Conservation (phyloP, 805 yeast species). For the Candida nitratophila region DNA sequence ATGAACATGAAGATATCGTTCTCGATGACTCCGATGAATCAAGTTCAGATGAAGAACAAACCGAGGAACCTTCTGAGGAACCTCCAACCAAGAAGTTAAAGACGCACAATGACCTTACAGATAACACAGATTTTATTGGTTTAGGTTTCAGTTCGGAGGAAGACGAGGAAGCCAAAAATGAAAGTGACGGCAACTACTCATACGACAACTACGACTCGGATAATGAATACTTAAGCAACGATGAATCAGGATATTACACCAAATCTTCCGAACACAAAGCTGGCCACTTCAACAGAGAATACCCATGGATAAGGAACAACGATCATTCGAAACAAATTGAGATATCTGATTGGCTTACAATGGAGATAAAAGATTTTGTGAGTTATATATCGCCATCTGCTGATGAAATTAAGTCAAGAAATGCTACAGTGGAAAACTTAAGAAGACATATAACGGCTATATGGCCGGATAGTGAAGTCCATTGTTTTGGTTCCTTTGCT, state of each 20-base stretch:
- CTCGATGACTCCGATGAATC: constrained; percentile 3
- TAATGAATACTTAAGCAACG: constrained; percentile 40
- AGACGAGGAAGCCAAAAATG: constrained; percentile 22
- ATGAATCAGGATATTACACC: constrained; percentile 27
- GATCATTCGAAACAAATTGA: constrained; percentile 74
- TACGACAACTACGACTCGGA: constrained; percentile 26
- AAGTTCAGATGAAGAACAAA: constrained; percentile 1
- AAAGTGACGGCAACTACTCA: constrained; percentile 26
- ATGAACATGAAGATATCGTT: constrained; percentile 6
- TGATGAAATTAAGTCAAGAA: constrained; percentile 63
- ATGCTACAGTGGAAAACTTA: constrained; percentile 53
- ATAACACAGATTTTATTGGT: constrained; percentile 47
- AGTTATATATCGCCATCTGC: constrained; percentile 80
- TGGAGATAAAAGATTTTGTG: constrained; percentile 80
- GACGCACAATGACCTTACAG: constrained; percentile 25
- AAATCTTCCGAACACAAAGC: constrained; percentile 17
- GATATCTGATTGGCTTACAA: constrained; percentile 79
- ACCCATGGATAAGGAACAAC: constrained; percentile 74
- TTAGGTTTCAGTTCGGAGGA: constrained; percentile 46
- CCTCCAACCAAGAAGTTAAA: constrained; percentile 14
- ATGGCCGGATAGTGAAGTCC: constrained; percentile 77
- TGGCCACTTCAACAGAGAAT: constrained; percentile 28
- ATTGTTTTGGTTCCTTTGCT: constrained; percentile 91
- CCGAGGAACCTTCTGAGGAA: constrained; percentile 4
- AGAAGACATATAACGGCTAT: constrained; percentile 42